phyloP scores from a whole-genome alignment of 352 stramenopile genomes.

The Pythium sukuiense region DNA sequence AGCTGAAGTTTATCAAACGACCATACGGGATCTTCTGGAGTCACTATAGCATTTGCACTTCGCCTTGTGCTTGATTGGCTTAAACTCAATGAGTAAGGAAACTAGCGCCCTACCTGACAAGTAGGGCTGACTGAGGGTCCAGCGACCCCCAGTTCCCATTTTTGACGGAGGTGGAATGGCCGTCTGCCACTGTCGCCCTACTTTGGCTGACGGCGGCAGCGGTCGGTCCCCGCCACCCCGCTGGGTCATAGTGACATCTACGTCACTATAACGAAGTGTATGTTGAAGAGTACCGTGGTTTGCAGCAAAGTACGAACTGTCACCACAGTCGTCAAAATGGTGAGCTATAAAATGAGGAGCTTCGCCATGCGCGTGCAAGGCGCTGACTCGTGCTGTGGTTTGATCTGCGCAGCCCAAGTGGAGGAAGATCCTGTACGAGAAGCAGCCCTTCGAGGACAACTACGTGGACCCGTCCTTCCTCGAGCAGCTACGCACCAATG shows the following conservation, averaged over 20 bases:
- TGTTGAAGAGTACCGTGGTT: background rate
- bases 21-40: conserved; percentile 16
- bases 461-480: conserved; percentile 90
- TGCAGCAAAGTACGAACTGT: background rate
- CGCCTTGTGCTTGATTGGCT: conserved; percentile 36
- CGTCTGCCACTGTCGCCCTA: conserved; percentile 36
- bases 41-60: background rate
- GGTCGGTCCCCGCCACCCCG: conserved; percentile 29
- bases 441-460: conserved; percentile 89
- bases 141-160: conserved; percentile 60
- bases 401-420: conserved; percentile 35
- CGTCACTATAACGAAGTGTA: background rate
- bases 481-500: conserved; percentile 89
- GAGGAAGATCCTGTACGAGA: conserved; percentile 88
- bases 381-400: background rate
- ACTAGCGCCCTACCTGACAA: conserved; percentile 89
- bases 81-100: conserved; percentile 95
- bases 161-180: conserved; percentile 84
- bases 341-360: background rate
- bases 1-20: background rate
- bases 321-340: conserved; percentile 6
- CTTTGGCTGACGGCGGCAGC: conserved; percentile 31
- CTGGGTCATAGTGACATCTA: background rate
- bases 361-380: background rate
- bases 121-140: conserved; percentile 54